Conservation (phyloP, 1,284 basidiomycete species). For the Inonotus hispidus region DNA sequence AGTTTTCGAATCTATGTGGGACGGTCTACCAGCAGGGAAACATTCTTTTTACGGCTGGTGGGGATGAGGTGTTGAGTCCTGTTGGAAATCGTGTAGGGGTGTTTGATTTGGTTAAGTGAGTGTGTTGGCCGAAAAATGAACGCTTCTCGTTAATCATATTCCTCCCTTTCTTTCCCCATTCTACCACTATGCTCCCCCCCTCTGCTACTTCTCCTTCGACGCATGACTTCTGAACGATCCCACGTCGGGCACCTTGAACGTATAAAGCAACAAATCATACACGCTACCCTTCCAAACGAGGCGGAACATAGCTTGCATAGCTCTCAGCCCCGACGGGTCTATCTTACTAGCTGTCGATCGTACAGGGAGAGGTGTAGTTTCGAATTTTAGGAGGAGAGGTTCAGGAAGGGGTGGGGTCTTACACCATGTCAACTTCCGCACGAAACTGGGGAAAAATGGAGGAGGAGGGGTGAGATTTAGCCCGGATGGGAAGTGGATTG, state of each 20-base stretch:
- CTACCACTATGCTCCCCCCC: too few species aligned
- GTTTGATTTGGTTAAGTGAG: slow-evolving; percentile 95
- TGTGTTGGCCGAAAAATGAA: slow-evolving; percentile 18
- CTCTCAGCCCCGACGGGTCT: slow-evolving; percentile 86
- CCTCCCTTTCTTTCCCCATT: too few species aligned
- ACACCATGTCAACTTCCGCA: slow-evolving; percentile 93
- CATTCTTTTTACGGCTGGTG: slow-evolving; percentile 89
- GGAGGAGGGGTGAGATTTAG: slow-evolving; percentile 79
- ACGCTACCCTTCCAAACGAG: slow-evolving; percentile 94
- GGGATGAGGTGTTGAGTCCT: slow-evolving; percentile 88
- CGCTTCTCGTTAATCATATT: too few species aligned
- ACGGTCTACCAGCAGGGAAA: slow-evolving; percentile 97
- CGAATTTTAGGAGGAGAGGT: slow-evolving; percentile 61
- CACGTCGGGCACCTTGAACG: slow-evolving; percentile 1
- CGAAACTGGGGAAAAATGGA: not conserved
- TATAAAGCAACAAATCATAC: slow-evolving; percentile 84
- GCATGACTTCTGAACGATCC: too few species aligned
- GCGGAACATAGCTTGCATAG: slow-evolving; percentile 88
- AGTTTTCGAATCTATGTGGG: slow-evolving; percentile 94
- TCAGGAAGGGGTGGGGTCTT: slow-evolving; percentile 59
- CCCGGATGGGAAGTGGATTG: slow-evolving; percentile 92
- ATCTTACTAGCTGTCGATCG: slow-evolving; percentile 91
- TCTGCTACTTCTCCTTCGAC: too few species aligned
- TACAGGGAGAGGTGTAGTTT: slow-evolving; percentile 85
- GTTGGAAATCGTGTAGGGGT: slow-evolving; percentile 96